These are phyloP conservation scores for Microcyclosporella mali DNA, from an alignment of 2,329 filamentous ascomycete species.

Conservation along the genomic window DNA sequence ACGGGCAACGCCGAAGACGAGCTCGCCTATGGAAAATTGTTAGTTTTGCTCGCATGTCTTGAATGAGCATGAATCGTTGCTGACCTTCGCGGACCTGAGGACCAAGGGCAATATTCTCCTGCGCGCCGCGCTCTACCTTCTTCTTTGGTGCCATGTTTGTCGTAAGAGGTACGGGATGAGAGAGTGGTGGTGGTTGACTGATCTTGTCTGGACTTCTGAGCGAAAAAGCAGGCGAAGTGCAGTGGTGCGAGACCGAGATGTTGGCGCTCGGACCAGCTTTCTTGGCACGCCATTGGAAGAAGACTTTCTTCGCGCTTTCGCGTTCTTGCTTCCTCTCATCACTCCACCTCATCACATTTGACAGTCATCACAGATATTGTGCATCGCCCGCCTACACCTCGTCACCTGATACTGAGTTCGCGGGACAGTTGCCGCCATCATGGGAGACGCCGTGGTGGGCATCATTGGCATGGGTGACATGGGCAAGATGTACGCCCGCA, in stretches of 20 bases:
- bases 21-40: slow-evolving; percentile 60
- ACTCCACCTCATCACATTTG: slow-evolving; percentile 1
- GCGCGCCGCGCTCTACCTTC: slow-evolving; percentile 66
- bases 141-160: slow-evolving; percentile 91
- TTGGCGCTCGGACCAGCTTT: too few relatives aligned
- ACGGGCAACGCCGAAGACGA: slow-evolving; percentile 95
- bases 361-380: too few relatives aligned
- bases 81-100: slow-evolving; percentile 93
- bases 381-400: too few relatives aligned
- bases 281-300: too few relatives aligned
- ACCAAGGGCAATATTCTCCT: slow-evolving; percentile 98
- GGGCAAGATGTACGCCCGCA: slow-evolving; percentile 95
- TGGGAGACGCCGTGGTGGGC: slow-evolving; percentile 72
- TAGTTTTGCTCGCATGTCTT: slow-evolving; percentile 16
- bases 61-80: slow-evolving; percentile 28
- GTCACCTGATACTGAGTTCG: slow-evolving; percentile 5
- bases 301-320: too few relatives aligned
- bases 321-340: slow-evolving; percentile 4
- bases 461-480: slow-evolving; percentile 99
- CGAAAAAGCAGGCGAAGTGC: slow-evolving; percentile 1
- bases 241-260: too few relatives aligned
- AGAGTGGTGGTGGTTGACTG: slow-evolving; percentile 1
- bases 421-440: slow-evolving; percentile 27
- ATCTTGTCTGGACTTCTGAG: slow-evolving; percentile 11
- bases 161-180: slow-evolving; percentile 19